A percentile compares a stretch with the other conserved stretches of the same genome.
Evolutionary conservation across 2,329 filamentous ascomycete genomes (phyloP).

Genomic region (Pseudodiploospora longispora): DNA sequence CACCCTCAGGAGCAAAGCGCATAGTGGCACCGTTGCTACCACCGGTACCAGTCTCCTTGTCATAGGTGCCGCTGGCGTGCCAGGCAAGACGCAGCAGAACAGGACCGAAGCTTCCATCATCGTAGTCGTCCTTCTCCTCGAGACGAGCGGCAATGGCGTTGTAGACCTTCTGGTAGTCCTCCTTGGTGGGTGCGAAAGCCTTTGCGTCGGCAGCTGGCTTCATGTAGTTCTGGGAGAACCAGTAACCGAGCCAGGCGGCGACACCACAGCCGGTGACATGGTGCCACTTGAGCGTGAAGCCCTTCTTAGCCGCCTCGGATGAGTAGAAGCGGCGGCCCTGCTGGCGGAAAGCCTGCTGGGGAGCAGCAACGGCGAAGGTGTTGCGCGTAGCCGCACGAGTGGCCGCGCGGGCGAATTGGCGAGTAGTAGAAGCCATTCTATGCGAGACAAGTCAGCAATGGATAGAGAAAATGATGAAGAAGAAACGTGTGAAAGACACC

Average conservation of each 20-base stretch:
- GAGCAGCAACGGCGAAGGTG: constrained; percentile 49
- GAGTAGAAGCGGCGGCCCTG: constrained; percentile 74
- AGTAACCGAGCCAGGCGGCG: constrained; percentile 55
- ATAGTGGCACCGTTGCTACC: constrained; percentile 96
- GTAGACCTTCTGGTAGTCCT: constrained; percentile 95
- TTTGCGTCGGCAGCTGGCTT: constrained; percentile 41
- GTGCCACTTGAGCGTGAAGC: constrained; percentile 33
- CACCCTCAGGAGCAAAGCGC: constrained; percentile 83
- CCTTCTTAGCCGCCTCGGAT: constrained; percentile 52
- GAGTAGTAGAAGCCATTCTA: constrained; percentile 36
- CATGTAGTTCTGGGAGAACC: constrained; percentile 52
- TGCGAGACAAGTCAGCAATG: constrained; percentile 1
- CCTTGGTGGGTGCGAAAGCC: constrained; percentile 64
- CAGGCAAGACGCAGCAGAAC: constrained; percentile 86
- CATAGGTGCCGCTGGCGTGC: constrained; percentile 90
- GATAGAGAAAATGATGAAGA: too few species aligned
- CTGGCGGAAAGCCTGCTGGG: constrained; percentile 63
- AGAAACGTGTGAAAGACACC: too few species aligned
- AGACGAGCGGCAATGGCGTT: constrained; percentile 72
- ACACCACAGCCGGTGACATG: constrained; percentile 29
- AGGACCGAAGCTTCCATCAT: constrained; percentile 92
- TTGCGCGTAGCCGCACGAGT: constrained; percentile 50
- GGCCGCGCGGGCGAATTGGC: constrained; percentile 49
- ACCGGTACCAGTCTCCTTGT: constrained; percentile 79
- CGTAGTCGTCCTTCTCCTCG: constrained; percentile 88